These are phyloP conservation scores for Talaromyces atroroseus DNA, from an alignment of 2,329 filamentous ascomycete species.

Conservation along the genomic window DNA sequence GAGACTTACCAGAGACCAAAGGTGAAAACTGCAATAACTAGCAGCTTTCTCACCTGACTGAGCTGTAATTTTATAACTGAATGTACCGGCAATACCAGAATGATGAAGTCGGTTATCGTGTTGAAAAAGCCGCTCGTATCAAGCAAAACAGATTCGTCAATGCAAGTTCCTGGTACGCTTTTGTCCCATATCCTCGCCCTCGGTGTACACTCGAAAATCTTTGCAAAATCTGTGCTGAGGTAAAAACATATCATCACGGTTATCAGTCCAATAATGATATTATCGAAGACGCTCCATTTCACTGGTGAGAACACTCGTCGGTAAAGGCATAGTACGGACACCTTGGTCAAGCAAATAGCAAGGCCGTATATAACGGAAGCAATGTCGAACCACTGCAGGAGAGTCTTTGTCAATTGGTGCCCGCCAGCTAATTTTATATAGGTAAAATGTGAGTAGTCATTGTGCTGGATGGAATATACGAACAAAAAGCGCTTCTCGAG, in stretches of 20 bases:
- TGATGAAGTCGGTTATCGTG: constrained; percentile 16
- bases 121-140: constrained; percentile 16
- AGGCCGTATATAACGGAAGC: constrained; percentile 19
- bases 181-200: constrained; percentile 15
- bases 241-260: constrained; percentile 17
- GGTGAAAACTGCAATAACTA: constrained; percentile 13
- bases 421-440: background rate
- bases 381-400: constrained; percentile 14
- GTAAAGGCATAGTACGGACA: constrained; percentile 20
- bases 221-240: constrained; percentile 13
- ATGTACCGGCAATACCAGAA: constrained; percentile 15
- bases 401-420: background rate
- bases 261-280: constrained; percentile 16
- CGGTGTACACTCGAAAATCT: constrained; percentile 18
- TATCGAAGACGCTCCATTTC: constrained; percentile 14
- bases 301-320: constrained; percentile 18
- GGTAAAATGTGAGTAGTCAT: background rate
- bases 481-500: constrained; percentile 11
- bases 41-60: constrained; percentile 4
- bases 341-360: constrained; percentile 20
- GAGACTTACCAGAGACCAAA: constrained; percentile 14
- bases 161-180: constrained; percentile 14
- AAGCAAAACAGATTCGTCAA: constrained; percentile 14
- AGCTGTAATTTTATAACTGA: constrained; percentile 14
- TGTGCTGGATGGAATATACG: background rate